Base-by-base conservation (phyloP, 2,329 filamentous ascomycete genomes). In the Daldinia sp. region DNA sequence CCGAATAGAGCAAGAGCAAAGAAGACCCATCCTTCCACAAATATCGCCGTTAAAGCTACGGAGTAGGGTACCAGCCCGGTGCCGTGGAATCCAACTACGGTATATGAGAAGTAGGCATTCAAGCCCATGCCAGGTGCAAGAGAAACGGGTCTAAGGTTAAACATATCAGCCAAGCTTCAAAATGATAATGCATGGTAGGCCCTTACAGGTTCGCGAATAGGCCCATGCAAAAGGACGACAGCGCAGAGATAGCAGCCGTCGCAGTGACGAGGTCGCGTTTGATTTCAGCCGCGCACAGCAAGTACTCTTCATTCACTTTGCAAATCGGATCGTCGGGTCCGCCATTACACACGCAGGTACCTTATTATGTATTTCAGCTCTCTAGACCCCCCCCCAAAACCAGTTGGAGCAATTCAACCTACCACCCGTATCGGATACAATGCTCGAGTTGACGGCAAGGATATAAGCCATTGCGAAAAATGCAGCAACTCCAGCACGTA, bases 1-100 rank as follows among this genome's bases (percentile, higher is more conserved):
- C 93, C 93, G 53, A 94, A 82, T 32, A 96, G 75, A 1, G 93
- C 93, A 37, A 96, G 83, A 1, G 81, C 90, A 51, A 96, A 86
- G 78, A 96, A 96, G 64, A 96, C 88, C 76, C 91, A 91, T 34
- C 93, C 93, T 77, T 96, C 93, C 11, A 95, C 89, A 74, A 96
- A 96, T 68, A 95, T 93, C 55, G 93, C 92, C 3, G 92, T 95
- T 34, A 96, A 79, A 30, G 93, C 93, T 39, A 94, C 83, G 54
- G 85, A 77, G 74, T 92, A 96, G 1, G 91, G 87, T 7, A 96
- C 88, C 32, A 84, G 81, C 1, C 92, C 92, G 19, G 82, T 84
- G 41, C 92, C 93, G 74, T 94, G 89, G 72, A 82, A 87, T 3
- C 93, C 93, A 58, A 96, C 92, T 43, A 92, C 89, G 73, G 78